These are phyloP conservation scores for Tetrahymena thermophila DNA, from an alignment of 73 alveolate species.

Conservation along the genomic window DNA sequence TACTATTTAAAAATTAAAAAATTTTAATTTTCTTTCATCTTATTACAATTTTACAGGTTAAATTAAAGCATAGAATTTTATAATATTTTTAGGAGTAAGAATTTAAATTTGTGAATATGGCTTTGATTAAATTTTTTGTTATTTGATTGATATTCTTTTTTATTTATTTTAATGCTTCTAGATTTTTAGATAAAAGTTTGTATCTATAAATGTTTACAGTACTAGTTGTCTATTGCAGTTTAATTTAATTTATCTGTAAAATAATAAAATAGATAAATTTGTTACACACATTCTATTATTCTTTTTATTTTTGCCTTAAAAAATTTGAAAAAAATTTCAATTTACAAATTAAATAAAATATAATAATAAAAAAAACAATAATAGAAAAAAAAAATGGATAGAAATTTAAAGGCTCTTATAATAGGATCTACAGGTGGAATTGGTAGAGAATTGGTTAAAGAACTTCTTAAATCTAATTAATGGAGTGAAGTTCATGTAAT, in stretches of 20 bases:
- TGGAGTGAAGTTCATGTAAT: constrained; percentile 32
- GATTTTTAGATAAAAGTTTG: neutral
- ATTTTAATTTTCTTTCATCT: no score
- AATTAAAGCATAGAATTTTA: neutral
- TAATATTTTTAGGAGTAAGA: neutral
- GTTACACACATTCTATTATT: neutral
- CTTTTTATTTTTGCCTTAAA: neutral
- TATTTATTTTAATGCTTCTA: neutral
- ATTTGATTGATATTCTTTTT: no score
- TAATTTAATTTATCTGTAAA: neutral
- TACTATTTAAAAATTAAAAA: no score
- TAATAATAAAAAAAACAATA: neutral
- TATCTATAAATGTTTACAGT: no score
- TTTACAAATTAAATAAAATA: neutral
- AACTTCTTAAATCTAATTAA: neutral
- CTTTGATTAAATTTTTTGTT: no score
- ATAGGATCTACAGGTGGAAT: constrained; percentile 50
- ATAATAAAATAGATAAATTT: neutral
- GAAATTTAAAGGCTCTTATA: constrained; percentile 28
- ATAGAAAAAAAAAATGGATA: neutral
- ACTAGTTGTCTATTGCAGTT: neutral
- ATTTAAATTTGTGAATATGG: no score
- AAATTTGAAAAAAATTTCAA: no score
- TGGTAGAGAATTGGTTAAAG: constrained; percentile 42
- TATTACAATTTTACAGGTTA: no score